Base-by-base conservation (phyloP, 352 stramenopile species). In the Saprolegnia parasitica region DNA sequence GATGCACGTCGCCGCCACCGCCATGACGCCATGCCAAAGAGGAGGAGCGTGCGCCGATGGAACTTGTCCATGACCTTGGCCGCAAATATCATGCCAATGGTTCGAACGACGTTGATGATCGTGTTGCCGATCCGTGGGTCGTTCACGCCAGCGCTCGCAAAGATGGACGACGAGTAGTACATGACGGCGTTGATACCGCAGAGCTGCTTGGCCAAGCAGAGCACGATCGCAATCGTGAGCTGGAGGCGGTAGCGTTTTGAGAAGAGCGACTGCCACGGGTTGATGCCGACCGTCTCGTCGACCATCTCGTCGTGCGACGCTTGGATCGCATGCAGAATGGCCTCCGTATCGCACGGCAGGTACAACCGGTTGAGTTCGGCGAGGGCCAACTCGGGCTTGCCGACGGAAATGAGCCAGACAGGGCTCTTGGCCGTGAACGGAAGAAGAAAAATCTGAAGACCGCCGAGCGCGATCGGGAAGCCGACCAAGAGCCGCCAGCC, bases 171-270 rank as follows among this genome's bases (percentile, higher is more conserved):
- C 56, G 78, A 85, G 73, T 85, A 85, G 71, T 76, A 80, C 55
- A 81, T 81, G 21, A 83, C 72, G 21, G 77, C 74, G 71, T 88
- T 87, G 56, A 90, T 84, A 16, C 82, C 82, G 0, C 81, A 82
- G 47, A 89, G 73, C 50, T 89, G 80, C 45, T 87, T 78, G 10
- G 75, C 74, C 49, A 65, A 65, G 6, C 76, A 74, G 21, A 87
- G 65, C 10, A 73, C 68, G 26, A 88, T 71, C 2, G 80, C 80
- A 26, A 73, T 76, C 5, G 83, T 71, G 0, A 83, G 72, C 60
- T 89, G 81, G 20, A 67, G 73, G 21, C 76, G 72, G 62, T 81
- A 76, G 21, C 72, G 52, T 0, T 72, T 66, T 5, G 74, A 78
- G 67, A 84, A 75, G 16, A 88, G 62, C 45, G 46, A 10, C 18